Percentiles rank a stretch among this genome's conserved stretches.
phyloP scores from a whole-genome alignment of 169 alveolate genomes.

The Condylostoma magnum region DNA sequence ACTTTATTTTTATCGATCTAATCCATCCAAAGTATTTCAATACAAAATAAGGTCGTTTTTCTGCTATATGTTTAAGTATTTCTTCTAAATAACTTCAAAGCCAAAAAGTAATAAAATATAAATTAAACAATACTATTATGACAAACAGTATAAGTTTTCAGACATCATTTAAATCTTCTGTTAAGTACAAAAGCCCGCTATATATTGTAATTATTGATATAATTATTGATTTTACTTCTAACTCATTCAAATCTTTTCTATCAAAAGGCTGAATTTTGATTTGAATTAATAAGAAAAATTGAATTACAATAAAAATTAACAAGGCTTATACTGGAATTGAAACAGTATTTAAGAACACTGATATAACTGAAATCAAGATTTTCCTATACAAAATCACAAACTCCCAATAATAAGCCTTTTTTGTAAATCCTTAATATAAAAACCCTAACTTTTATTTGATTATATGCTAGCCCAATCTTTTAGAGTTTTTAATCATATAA shows the following conservation, averaged over 20 bases:
- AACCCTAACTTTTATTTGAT: constrained; percentile 40
- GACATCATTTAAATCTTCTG: not conserved
- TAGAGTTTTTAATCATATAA: not conserved
- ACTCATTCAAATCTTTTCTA: constrained; percentile 8
- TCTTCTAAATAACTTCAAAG: not conserved
- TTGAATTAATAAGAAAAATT: constrained; percentile 22
- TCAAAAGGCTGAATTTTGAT: constrained; percentile 31
- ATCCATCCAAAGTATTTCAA: no score
- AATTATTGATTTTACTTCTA: not conserved
- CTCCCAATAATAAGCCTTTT: constrained; percentile 41
- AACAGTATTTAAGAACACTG: constrained; percentile 31
- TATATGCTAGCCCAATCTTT: not conserved
- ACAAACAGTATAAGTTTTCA: not conserved
- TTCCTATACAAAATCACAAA: constrained; percentile 34
- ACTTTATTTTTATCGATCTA: no score
- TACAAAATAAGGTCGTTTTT: no score
- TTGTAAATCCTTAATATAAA: constrained; percentile 38
- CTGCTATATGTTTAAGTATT: no score
- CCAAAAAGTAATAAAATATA: not conserved
- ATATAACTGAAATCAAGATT: constrained; percentile 15
- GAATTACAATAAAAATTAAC: constrained; percentile 25
- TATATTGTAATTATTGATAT: constrained; percentile 28
- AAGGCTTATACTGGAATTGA: constrained; percentile 35
- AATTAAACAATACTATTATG: not conserved
- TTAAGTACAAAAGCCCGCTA: constrained; percentile 38